Conservation (phyloP, 176 grass and related monocot genomes). For the Alopecurus myosuroides region DNA sequence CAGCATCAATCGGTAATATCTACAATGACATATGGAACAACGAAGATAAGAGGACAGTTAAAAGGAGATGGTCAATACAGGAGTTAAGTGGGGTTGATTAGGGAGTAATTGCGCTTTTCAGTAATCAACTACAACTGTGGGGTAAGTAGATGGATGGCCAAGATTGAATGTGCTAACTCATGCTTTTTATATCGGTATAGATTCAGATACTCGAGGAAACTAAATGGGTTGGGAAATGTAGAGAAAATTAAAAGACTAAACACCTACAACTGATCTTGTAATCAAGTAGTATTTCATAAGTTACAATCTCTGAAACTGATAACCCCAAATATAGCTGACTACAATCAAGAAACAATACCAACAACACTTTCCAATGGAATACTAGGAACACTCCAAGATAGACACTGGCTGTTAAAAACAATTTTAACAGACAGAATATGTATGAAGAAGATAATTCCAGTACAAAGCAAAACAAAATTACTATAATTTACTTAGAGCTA, state of each 20-base stretch:
- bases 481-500: conserved; percentile 1
- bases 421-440: neutral
- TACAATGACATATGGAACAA: neutral
- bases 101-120: neutral
- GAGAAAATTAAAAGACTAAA: neutral
- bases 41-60: neutral
- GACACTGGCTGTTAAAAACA: neutral
- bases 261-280: neutral
- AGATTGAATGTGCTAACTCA: neutral
- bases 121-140: neutral
- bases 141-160: neutral
- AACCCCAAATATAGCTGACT: neutral
- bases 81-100: neutral
- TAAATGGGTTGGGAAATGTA: neutral
- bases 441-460: neutral
- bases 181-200: neutral
- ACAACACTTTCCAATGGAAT: neutral
- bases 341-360: conserved; percentile 1
- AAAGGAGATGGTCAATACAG: neutral
- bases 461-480: conserved; percentile 1
- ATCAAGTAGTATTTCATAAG: neutral
- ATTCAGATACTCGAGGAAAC: neutral
- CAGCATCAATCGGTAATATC: neutral
- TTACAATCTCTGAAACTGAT: neutral
- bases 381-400: conserved; percentile 5